Evolutionary conservation across 768 basidiomycete species (phyloP).

Genomic region (Tricholomella constricta): DNA sequence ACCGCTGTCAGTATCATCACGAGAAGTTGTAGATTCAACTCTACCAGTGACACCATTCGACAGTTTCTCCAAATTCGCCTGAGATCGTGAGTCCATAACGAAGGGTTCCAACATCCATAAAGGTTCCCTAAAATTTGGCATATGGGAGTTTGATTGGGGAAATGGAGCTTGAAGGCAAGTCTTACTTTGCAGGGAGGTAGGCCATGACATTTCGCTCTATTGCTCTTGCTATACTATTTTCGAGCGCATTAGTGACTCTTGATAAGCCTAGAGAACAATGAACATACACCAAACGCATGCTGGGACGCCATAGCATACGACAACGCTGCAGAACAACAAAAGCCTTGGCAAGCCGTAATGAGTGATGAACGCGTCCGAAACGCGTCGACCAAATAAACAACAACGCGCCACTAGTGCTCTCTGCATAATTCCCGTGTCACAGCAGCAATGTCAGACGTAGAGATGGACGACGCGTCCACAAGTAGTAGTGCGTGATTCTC

Average conservation of each 20-base stretch:
- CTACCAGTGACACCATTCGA: constrained; percentile 83
- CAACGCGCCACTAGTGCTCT: constrained; percentile 12
- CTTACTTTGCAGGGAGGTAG: constrained; percentile 55
- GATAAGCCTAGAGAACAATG: background rate
- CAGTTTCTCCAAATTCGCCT: constrained; percentile 56
- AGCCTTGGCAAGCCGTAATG: too few species aligned
- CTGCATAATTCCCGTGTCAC: background rate
- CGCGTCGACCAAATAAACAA: constrained; percentile 14
- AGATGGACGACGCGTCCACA: constrained; percentile 26
- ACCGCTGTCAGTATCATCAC: constrained; percentile 2
- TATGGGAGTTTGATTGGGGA: background rate
- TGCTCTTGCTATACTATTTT: constrained; percentile 69
- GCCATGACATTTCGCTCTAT: constrained; percentile 69
- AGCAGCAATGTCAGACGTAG: constrained; percentile 30
- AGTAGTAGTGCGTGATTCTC: constrained; percentile 2
- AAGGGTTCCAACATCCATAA: constrained; percentile 56
- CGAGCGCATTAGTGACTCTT: background rate
- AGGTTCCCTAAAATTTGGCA: constrained; percentile 36
- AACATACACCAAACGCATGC: constrained; percentile 23
- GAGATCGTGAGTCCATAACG: constrained; percentile 60
- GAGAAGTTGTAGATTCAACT: constrained; percentile 14
- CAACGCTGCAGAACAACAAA: background rate
- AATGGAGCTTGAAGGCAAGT: constrained; percentile 1
- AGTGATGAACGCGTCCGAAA: constrained; percentile 1
- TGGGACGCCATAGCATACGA: constrained; percentile 11